A percentile compares a stretch with the other conserved stretches of the same genome.
These are phyloP conservation scores for Fusarium gaditjirri DNA, from an alignment of 2,329 filamentous ascomycete species.

Conservation along the genomic window DNA sequence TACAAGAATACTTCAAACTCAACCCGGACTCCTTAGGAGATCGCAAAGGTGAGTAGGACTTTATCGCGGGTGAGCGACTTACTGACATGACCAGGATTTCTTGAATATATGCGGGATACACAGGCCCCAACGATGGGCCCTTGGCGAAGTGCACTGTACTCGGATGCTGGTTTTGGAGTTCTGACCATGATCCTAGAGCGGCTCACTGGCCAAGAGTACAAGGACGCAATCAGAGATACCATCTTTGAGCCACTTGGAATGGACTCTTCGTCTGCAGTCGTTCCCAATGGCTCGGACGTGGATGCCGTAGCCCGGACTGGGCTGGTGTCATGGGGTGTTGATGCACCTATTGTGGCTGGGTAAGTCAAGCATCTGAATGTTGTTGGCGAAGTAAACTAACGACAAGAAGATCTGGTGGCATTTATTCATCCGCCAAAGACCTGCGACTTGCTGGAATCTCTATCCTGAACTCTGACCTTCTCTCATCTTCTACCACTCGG, in stretches of 20 bases:
- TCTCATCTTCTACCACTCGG: constrained; percentile 1
- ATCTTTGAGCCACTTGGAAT: constrained; percentile 27
- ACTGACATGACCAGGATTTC: background rate
- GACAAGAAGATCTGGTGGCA: constrained; percentile 15
- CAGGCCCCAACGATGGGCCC: constrained; percentile 22
- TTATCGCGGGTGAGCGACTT: fast-evolving
- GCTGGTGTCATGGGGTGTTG: constrained; percentile 4
- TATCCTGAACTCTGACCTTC: constrained; percentile 34
- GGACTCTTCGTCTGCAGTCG: background rate
- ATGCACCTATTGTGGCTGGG: constrained; percentile 38
- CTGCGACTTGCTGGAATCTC: constrained; percentile 30
- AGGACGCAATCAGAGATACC: constrained; percentile 11
- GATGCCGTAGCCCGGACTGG: constrained; percentile 23
- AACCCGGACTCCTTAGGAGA: background rate
- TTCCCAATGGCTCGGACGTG: constrained; percentile 8
- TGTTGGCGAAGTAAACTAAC: background rate
- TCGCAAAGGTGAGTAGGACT: background rate
- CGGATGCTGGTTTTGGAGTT: constrained; percentile 34
- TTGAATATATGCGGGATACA: constrained; percentile 16
- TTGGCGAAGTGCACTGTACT: constrained; percentile 35
- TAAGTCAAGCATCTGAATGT: background rate
- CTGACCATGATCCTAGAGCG: constrained; percentile 27
- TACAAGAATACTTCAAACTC: background rate
- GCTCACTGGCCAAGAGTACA: constrained; percentile 15
- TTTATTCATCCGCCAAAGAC: constrained; percentile 24